Evolutionary conservation across 768 basidiomycete species (phyloP).

Genomic region (Boletus barrowsii): DNA sequence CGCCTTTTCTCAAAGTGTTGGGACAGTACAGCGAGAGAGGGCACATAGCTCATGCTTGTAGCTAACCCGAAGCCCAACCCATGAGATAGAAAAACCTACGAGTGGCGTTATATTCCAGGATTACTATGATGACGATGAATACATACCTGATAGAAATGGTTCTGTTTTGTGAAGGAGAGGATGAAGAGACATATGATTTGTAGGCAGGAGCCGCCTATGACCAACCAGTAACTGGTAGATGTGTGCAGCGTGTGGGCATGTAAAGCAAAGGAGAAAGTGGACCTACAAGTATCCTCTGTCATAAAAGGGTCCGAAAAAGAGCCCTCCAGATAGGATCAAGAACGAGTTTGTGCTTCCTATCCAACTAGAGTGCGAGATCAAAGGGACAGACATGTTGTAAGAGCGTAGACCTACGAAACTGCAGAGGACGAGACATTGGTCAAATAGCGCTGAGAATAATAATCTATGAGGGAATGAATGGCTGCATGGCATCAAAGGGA

Average conservation of each 20-base stretch:
- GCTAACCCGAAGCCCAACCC: constrained; percentile 49
- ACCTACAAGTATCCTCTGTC: constrained; percentile 51
- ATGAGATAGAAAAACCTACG: constrained; percentile 34
- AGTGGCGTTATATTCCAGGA: constrained; percentile 22
- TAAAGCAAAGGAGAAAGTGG: neutral
- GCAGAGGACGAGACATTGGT: constrained; percentile 34
- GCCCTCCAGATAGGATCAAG: constrained; percentile 41
- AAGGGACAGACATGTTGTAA: neutral
- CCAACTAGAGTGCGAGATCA: constrained; percentile 27
- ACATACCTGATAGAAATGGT: constrained; percentile 37
- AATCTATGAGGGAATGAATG: constrained; percentile 29
- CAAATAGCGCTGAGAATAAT: constrained; percentile 36
- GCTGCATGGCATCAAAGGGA: neutral
- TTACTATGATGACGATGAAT: constrained; percentile 5
- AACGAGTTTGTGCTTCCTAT: constrained; percentile 51
- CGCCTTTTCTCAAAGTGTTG: constrained; percentile 43
- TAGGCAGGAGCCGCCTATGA: constrained; percentile 43
- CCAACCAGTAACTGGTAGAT: constrained; percentile 37
- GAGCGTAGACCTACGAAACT: constrained; percentile 31
- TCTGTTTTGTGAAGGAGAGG: constrained; percentile 39
- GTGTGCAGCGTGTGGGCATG: neutral
- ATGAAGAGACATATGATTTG: constrained; percentile 42
- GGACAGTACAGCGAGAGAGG: constrained; percentile 43
- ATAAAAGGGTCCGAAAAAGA: constrained; percentile 47
- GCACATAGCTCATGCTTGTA: constrained; percentile 34